phyloP scores from a whole-genome alignment of 805 yeast genomes.

The Maudiozyma serrabonitensis region DNA sequence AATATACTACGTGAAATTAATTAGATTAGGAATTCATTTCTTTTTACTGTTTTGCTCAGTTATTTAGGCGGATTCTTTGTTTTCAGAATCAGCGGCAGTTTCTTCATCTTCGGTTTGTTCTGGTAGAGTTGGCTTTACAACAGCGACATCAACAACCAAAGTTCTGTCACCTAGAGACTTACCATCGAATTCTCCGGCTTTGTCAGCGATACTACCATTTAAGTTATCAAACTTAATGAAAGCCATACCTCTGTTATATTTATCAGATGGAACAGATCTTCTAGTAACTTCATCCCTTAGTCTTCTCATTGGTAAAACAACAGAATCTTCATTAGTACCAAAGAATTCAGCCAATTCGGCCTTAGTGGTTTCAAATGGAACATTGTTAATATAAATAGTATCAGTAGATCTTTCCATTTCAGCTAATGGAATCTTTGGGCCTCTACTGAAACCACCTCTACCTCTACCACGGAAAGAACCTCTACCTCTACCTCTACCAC shows the following conservation, averaged over 20 bases:
- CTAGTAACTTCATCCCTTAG: conserved; percentile 23
- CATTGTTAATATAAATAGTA: conserved; percentile 53
- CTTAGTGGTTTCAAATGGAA: conserved; percentile 54
- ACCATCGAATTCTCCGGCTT: conserved; percentile 61
- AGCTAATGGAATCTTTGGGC: conserved; percentile 29
- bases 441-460: conserved; percentile 16
- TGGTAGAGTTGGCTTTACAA: conserved; percentile 23
- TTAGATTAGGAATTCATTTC: no score
- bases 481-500: conserved; percentile 11
- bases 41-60: no score
- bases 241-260: conserved; percentile 45
- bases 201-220: conserved; percentile 32
- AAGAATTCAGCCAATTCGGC: conserved; percentile 45
- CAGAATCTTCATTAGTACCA: conserved; percentile 37
- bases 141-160: conserved; percentile 62
- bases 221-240: conserved; percentile 42
- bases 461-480: conserved; percentile 13
- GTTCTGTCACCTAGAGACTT: conserved; percentile 54
- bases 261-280: conserved; percentile 31
- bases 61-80: neutral
- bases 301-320: conserved; percentile 44
- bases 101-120: conserved; percentile 11
- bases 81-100: neutral
- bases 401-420: conserved; percentile 34
- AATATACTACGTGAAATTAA: no score